Evolutionary conservation across 768 basidiomycete genomes (phyloP), one percentile per base, ranked within the genome.

Genomic region (Terana coerulea): DNA sequence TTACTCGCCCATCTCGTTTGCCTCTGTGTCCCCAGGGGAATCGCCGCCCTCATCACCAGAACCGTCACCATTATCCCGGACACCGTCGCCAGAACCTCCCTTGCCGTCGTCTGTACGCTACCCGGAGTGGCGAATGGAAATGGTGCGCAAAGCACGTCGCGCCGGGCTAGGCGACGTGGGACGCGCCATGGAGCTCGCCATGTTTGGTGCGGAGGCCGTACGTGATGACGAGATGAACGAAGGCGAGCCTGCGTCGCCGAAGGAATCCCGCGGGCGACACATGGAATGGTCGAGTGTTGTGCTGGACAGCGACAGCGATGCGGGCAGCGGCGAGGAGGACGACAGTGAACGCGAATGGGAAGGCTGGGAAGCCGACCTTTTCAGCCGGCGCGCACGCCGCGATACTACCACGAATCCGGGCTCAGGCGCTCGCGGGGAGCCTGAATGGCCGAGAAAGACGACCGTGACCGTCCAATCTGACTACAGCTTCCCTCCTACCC

Each of bases 341-440:
- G 71, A 76, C 22, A 77, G 72, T 57, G 85, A 86, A 62, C 67
- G 69, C 19, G 85, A 88, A 60, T 88, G 85, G 85, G 71, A 77
- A 3, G 80, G 78, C 1, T 88, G 85, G 85, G 69, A 75, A 60
- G 76, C 75, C 4, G 84, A 84, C 68, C 49, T 85, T 37, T 67
- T 72, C 35, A 68, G 75, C 19, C 74, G 74, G 57, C 60, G 36
- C 55, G 59, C 25, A 47, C 47, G 25, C 24, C 35, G 51, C 51
- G 41, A 12, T 5, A 34, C 7, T 54, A 29, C 29, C 30, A 14
- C 42, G n/a, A n/a, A n/a, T 17, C 21, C 33, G 15, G 22, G 22
- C 29, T 19, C 24, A 1, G 53, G 22, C 5, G 47, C 47, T 4
- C 15, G 36, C 21, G 59, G 56, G 58, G 50, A 30, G 0, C 26